Evolutionary conservation across 257 asterid species (phyloP), one percentile per base, ranked within the genome.

Genomic region (Capsicum baccatum): DNA sequence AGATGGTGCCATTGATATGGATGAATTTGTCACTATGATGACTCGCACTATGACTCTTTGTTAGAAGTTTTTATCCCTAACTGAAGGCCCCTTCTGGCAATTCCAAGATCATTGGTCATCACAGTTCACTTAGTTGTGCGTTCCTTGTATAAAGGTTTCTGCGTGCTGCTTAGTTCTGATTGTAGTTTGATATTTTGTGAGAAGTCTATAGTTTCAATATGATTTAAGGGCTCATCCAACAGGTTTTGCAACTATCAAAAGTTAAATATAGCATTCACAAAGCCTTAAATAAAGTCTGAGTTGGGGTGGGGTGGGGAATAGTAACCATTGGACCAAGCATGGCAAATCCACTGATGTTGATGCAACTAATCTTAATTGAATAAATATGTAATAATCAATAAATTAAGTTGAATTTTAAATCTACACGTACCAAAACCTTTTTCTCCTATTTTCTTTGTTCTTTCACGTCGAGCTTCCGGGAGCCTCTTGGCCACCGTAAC

Each of bases 1-100:
- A 6, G 99, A 94, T 87, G 99, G 98, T 83, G 98, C 90, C 59
- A 91, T 94, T n/a, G 99, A 96, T 86, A 87, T 90, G 57, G 97
- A 93, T 71, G 99, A 96, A 83, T 96, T 96, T 83, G 76, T 91
- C 78, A 90, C 83, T 81, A 96, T 94, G 99, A 94, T 93, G 98
- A 94, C 98, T 60, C 91, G 93, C 19, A 79, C 92, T 76, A 91
- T 94, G 89, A 84, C 60, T 58, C 86, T 70, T 19, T 19, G 84
- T 81, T 81, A 81, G 76, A 44, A 64, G 6, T 17, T 68, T 39
- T 67, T 39, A 35, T 67, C 8, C 44, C 60, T 48, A 1, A 19
- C 12, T 21, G 60, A 74, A 74, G 44, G 14, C 62, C 14, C 58
- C 62, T 50, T 12, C 47, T 11, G 47, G 62, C 62, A 74, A 74